Evolutionary conservation across 2,329 filamentous ascomycete genomes (phyloP), one percentile per base, ranked within the genome.

Genomic region (Sclerotinia subarctica): DNA sequence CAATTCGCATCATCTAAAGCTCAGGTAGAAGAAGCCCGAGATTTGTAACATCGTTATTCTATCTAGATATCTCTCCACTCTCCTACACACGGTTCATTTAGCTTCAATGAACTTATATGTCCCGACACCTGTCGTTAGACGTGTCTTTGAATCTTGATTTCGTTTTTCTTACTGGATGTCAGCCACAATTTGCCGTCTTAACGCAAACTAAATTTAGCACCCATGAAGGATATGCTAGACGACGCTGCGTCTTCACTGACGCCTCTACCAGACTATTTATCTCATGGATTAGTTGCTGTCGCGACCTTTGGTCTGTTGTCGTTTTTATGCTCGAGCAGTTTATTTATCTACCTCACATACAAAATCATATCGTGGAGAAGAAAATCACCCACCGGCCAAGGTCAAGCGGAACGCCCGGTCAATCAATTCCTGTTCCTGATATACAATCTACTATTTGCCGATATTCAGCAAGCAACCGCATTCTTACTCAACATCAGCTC

Each of bases 361-460:
- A 72, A 73, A 42, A 69, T 78, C 3, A 69, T 77, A 29, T 67
- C 71, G 46, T 77, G 75, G 76, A 71, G 66, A 32, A 67, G 62
- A 15, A 70, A 71, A 21, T 58, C 64, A 1, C 44, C 54, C 64
- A 66, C 52, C 24, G 32, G 59, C 7, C 67, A 72, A 62, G n/a
- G 46, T 21, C 46, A 51, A 24, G 17, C 32, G 24, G 4, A 19
- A 26, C 53, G 64, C 26, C 78, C 81, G 7, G 83, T 83, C 0
- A 91, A 90, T 71, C 89, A 91, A 76, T 90, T 91, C 73, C 82
- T 91, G 38, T 80, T 91, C 0, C 81, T 92, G 5, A 88, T 91
- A 68, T 85, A 90, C 76, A 91, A 91, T 75, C 82, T 92, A 0
- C 80, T 92, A 6, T 78, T 90, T 29, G 88, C 89, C 69, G 89